Base-by-base conservation (phyloP, 2,329 filamentous ascomycete genomes). In the Alternaria atra region DNA sequence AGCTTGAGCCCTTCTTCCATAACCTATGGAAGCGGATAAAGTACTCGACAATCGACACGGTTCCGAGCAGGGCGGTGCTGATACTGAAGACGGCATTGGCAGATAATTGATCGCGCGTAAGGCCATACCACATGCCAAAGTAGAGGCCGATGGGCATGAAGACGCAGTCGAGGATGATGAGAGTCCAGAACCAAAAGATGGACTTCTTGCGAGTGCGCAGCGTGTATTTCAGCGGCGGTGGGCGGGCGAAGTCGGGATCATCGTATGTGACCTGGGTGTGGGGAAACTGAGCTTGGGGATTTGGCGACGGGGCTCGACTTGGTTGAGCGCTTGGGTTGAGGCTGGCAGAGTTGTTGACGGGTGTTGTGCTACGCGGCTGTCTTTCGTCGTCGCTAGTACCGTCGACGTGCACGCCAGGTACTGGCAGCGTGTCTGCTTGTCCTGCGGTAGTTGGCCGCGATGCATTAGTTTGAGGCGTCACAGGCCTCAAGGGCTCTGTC, bases 81-180 rank as follows among this genome's bases (percentile, higher is more conserved):
- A 86, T 85, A 63, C 81, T 83, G 75, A 85, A 85, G 67, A 85
- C 79, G 35, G 81, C 80, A 52, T 84, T 85, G 44, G 82, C 81
- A 0, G 80, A 81, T 32, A 89, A 71, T 57, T 77, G 68, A 27
- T 76, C 74, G 29, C 74, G 62, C 62, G 80, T 77, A 9, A 85
- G 84, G 63, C 80, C 81, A 64, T 88, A 88, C 84, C 85, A 88
- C 37, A 89, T 79, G 50, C 83, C 81, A 79, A 86, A 89, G 77
- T 89, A 89, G 2, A 89, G 79, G 3, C 80, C 83, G 60, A 89
- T 81, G 17, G 87, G 87, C 76, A 87, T 85, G 58, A 80, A 83
- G 60, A 87, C 79, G 52, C 84, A 86, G 76, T 89, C 87, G 59
- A 89, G 69, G 23, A 89, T 71, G 57, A 89, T 86, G 40, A 89